Base-by-base conservation (phyloP, 768 basidiomycete species). In the Neoboletus magnificus region DNA sequence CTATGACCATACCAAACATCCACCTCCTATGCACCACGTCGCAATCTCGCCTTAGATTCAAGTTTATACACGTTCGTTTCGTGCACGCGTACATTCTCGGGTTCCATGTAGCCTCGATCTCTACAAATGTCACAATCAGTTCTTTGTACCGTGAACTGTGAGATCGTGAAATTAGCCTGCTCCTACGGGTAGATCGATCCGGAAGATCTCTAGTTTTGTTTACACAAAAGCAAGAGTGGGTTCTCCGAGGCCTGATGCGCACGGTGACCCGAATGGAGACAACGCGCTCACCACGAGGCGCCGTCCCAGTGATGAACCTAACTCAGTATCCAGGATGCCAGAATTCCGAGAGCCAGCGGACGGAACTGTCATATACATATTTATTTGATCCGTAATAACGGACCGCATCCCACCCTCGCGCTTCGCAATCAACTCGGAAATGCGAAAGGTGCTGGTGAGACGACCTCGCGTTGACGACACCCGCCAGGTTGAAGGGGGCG, bases 231-330 rank as follows among this genome's bases (percentile, higher is more conserved):
- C 47, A 49, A 52, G 41, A 22, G 65, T 66, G 66, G 67, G 59
- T 68, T 61, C 58, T 55, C 66, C 66, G 66, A 62, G 58, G 58
- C 56, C 43, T 64, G 67, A 66, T 59, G 50, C 56, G 54, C 55
- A 48, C 50, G 52, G 40, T 52, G 45, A 33, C 29, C 18, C 52
- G 23, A 56, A 41, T 57, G 55, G 44, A 50, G 56, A 55, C 66
- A 67, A 69, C 54, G 65, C 66, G 52, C 62, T 49, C 33, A 49
- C 65, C 66, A 69, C 55, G 67, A 67, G 66, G 64, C 56, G 22
- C 25, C 15, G 13, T 48, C 55, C 29, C 10, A 48, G 29, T 48
- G 47, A 46, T 54, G 48, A 66, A 68, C 61, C 49, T 66, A 66
- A 66, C 58, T 60, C 59, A 52, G 48, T 50, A 32, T 18, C 36